Evolutionary conservation across 257 asterid species (phyloP), one percentile per base, ranked within the genome.

Genomic region (Striga asiatica): DNA sequence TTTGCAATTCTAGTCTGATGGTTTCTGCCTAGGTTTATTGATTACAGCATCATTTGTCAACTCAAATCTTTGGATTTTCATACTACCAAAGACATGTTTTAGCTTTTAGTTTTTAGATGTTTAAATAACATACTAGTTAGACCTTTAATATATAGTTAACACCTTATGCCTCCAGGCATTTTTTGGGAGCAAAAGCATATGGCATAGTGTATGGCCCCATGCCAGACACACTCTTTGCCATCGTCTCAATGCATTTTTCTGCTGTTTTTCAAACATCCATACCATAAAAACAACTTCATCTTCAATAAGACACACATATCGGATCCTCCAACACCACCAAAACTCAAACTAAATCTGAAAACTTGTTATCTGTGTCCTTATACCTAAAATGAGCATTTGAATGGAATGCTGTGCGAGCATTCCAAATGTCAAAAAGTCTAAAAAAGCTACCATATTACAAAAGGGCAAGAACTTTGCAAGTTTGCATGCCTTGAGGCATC

Each of bases 401-500:
- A n/a, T n/a, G n/a, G n/a, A n/a, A n/a, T n/a, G n/a, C n/a, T n/a
- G n/a, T n/a, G n/a, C n/a, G n/a, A n/a, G n/a, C n/a, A 71, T 50
- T 56, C 56, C 49, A 5, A 20, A 55, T 59, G 51, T 41, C 27
- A 54, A 58, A 34, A 49, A 8, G 12, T n/a, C n/a, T n/a, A n/a
- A n/a, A n/a, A n/a, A n/a, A n/a, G n/a, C n/a, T n/a, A n/a, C n/a
- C n/a, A n/a, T n/a, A n/a, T n/a, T n/a, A n/a, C n/a, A n/a, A n/a
- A n/a, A n/a, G n/a, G n/a, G n/a, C n/a, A n/a, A n/a, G n/a, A n/a
- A n/a, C n/a, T n/a, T n/a, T n/a, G n/a, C n/a, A 42, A 45, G 31
- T 58, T 25, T 62, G 71, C 66, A 73, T 47, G 67, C 76, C 32
- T n/a, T 41, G 58, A 47, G 50, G 53, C 62, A 73, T 35, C 53